Base-by-base conservation (phyloP, 768 basidiomycete genomes). In the Amyloporia xantha region DNA sequence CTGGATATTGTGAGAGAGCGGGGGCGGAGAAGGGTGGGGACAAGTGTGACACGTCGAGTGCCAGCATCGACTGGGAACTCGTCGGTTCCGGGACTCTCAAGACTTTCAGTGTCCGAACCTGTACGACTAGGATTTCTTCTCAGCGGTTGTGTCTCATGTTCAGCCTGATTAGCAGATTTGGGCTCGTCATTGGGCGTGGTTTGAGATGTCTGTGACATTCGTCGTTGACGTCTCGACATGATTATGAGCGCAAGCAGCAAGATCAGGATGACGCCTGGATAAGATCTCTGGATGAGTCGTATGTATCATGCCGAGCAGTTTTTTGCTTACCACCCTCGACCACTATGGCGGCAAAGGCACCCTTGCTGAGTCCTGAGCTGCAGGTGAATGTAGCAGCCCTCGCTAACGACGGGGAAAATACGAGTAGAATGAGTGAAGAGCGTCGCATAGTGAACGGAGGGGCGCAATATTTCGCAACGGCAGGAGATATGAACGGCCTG, bases 21-120 rank as follows among this genome's bases (percentile, higher is more conserved):
- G 12, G 47, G 47, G 9, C 47, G 47, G 21, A 48, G 47, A 13
- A 36, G 15, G 9, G 37, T 38, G 4, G 47, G 47, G 7, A 45
- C 11, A 19, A 33, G 30, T 2, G 27, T 19, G 17, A 36, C 44
- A 23, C 30, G 30, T 33, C 9, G 20, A 6, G 38, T 15, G 38
- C 7, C 30, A 33, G 15, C n/a, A n/a, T n/a, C n/a, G n/a, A n/a
- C n/a, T n/a, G n/a, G n/a, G n/a, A n/a, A n/a, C n/a, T n/a, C n/a
- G n/a, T n/a, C n/a, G n/a, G n/a, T n/a, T n/a, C n/a, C n/a, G n/a
- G n/a, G n/a, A n/a, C n/a, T n/a, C n/a, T n/a, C n/a, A n/a, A n/a
- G n/a, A n/a, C n/a, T n/a, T n/a, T n/a, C n/a, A n/a, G n/a, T n/a
- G n/a, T n/a, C n/a, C n/a, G n/a, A n/a, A n/a, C n/a, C n/a, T n/a